Percentiles rank a stretch among this genome's conserved stretches.
Conservation (phyloP, 352 stramenopile species). For the Phytophthora quininea region DNA sequence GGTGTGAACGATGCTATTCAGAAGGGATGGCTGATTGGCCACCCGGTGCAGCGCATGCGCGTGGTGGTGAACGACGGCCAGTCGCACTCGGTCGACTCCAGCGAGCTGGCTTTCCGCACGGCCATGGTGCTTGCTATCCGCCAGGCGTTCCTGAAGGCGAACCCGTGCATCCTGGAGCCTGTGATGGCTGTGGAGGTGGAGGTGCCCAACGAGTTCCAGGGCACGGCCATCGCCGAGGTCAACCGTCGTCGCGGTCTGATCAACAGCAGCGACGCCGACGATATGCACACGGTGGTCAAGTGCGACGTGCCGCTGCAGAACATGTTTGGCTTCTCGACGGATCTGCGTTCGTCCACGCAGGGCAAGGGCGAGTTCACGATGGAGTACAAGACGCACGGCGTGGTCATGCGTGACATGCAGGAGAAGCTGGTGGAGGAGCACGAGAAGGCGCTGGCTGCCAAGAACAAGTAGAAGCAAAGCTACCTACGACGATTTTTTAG, state of each 20-base stretch:
- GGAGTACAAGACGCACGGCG: conserved; percentile 98
- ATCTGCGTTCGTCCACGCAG: conserved; percentile 95
- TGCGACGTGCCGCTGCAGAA: conserved; percentile 96
- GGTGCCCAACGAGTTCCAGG: conserved; percentile 96
- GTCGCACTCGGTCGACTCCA: conserved; percentile 98
- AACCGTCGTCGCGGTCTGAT: conserved; percentile 96
- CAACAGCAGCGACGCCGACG: conserved; percentile 95
- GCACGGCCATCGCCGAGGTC: conserved; percentile 92
- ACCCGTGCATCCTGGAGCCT: conserved; percentile 95
- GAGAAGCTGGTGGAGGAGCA: conserved; percentile 96
- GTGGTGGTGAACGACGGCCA: conserved; percentile 92
- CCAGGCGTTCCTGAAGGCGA: conserved; percentile 92
- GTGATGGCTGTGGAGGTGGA: conserved; percentile 97
- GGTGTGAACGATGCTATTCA: conserved; percentile 95
- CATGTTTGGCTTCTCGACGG: conserved; percentile 99
- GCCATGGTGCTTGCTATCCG: conserved; percentile 96
- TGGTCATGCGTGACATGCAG: conserved; percentile 93
- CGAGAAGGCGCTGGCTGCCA: conserved; percentile 83
- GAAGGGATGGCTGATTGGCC: conserved; percentile 96
- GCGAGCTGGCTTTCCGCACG: conserved; percentile 97
- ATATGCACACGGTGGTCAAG: conserved; percentile 93
- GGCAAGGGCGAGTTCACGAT: conserved; percentile 99
- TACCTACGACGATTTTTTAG: conserved; percentile 1
- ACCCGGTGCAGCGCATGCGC: conserved; percentile 91
- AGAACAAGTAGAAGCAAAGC: conserved; percentile 65